phyloP scores from a whole-genome alignment of 129 eudicot genomes.

The Pittosporum tobira region DNA sequence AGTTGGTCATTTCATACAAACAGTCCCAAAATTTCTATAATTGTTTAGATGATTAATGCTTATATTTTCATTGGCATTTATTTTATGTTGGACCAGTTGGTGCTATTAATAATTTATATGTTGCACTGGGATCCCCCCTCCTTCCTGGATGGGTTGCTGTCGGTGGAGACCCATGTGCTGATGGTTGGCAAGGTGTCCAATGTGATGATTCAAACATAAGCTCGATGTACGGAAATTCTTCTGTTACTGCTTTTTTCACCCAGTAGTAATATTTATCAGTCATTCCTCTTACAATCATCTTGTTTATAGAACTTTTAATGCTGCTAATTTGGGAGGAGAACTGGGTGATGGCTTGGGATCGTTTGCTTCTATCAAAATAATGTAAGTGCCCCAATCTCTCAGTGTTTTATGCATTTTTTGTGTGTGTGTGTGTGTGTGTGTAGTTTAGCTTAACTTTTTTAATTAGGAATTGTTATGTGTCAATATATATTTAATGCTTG shows the following conservation, averaged over 20 bases:
- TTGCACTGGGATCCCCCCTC: slow-evolving; percentile 60
- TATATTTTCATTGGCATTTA: background rate
- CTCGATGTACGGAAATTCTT: slow-evolving; percentile 47
- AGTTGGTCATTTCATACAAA: background rate
- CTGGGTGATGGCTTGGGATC: slow-evolving; percentile 66
- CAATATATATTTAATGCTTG: background rate
- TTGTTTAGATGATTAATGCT: background rate
- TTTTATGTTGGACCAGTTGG: slow-evolving; percentile 43
- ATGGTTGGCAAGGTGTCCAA: slow-evolving; percentile 77
- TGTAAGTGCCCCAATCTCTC: slow-evolving; percentile 38
- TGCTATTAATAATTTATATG: slow-evolving; percentile 69
- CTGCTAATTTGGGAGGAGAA: slow-evolving; percentile 83
- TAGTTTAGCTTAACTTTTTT: too few species aligned
- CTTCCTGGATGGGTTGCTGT: slow-evolving; percentile 87
- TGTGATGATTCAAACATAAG: slow-evolving; percentile 53
- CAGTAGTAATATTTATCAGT: background rate
- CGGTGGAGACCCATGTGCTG: slow-evolving; percentile 93
- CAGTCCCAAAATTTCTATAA: background rate
- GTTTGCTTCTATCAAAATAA: slow-evolving; percentile 59
- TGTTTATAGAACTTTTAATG: slow-evolving; percentile 47
- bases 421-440: background rate
- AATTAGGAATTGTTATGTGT: background rate
- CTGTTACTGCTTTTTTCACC: background rate
- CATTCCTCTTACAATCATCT: slow-evolving; percentile 2
- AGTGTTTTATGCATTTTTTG: too few species aligned